phyloP scores from a whole-genome alignment of 2,329 filamentous ascomycete genomes.

The Aureobasidium zeae region DNA sequence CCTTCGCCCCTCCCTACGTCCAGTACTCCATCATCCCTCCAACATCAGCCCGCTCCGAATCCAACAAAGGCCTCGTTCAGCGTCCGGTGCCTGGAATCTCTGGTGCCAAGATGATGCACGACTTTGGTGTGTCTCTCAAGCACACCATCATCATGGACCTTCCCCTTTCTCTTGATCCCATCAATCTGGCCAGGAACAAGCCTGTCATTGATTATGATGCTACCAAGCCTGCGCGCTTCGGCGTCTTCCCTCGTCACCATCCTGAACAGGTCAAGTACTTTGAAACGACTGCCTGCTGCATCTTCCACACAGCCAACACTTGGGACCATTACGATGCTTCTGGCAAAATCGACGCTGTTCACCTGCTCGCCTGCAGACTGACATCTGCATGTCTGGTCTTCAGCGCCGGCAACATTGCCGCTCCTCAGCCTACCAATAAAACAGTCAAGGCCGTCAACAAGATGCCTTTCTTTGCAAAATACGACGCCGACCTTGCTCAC shows the following conservation, averaged over 20 bases:
- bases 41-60: conserved; percentile 15
- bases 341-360: conserved; percentile 39
- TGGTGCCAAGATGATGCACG: conserved; percentile 65
- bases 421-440: conserved; percentile 37
- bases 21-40: conserved; percentile 53
- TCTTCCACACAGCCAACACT: conserved; percentile 63
- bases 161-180: conserved; percentile 55
- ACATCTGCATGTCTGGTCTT: conserved; percentile 58
- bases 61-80: conserved; percentile 36
- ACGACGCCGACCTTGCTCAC: conserved; percentile 29
- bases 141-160: conserved; percentile 62
- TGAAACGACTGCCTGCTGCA: conserved; percentile 56
- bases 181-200: conserved; percentile 48
- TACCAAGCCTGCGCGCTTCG: conserved; percentile 51
- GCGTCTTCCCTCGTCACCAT: conserved; percentile 54
- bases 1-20: conserved; percentile 56
- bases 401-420: conserved; percentile 52
- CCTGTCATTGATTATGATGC: conserved; percentile 54
- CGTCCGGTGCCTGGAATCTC: conserved; percentile 51
- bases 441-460: conserved; percentile 21
- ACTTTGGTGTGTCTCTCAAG: conserved; percentile 56
- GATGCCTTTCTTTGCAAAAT: conserved; percentile 41
- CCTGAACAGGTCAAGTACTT: conserved; percentile 56
- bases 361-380: conserved; percentile 57
- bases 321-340: conserved; percentile 47